phyloP scores from a whole-genome alignment of 2,329 filamentous ascomycete genomes.

The Neodidymelliopsis sp. region DNA sequence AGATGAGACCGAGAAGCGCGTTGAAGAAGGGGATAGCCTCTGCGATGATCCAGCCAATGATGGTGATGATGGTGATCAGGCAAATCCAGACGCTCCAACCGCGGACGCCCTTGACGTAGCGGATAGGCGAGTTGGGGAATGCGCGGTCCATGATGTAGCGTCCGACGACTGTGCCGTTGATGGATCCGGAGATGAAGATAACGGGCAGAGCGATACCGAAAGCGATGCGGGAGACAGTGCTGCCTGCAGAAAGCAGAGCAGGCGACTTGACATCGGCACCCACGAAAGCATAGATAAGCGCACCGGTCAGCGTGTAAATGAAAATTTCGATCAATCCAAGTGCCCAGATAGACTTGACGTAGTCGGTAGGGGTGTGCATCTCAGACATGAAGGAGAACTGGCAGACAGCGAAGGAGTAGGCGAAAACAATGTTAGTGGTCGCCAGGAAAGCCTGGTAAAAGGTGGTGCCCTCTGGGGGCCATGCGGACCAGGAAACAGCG shows the following conservation, averaged over 20 bases:
- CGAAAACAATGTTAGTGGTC: constrained; percentile 41
- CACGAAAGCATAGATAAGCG: constrained; percentile 73
- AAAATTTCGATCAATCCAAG: constrained; percentile 64
- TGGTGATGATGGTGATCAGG: constrained; percentile 65
- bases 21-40: constrained; percentile 76
- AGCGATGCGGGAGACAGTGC: constrained; percentile 69
- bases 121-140: constrained; percentile 63
- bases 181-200: constrained; percentile 74
- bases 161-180: constrained; percentile 72
- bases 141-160: constrained; percentile 70
- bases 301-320: constrained; percentile 73
- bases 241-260: constrained; percentile 69
- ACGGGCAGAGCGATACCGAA: constrained; percentile 75
- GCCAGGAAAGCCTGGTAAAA: constrained; percentile 69
- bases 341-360: constrained; percentile 63
- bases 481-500: constrained; percentile 43
- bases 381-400: constrained; percentile 75
- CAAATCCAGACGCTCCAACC: constrained; percentile 64
- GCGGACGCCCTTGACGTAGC: constrained; percentile 47
- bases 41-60: constrained; percentile 73
- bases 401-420: constrained; percentile 65
- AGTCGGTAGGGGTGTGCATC: constrained; percentile 68
- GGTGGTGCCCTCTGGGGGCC: constrained; percentile 54
- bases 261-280: constrained; percentile 68
- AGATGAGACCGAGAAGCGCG: constrained; percentile 70